Evolutionary conservation across 495 filamentous ascomycete genomes (phyloP), one percentile per base, ranked within the genome.

Genomic region (Neurospora sp.): DNA sequence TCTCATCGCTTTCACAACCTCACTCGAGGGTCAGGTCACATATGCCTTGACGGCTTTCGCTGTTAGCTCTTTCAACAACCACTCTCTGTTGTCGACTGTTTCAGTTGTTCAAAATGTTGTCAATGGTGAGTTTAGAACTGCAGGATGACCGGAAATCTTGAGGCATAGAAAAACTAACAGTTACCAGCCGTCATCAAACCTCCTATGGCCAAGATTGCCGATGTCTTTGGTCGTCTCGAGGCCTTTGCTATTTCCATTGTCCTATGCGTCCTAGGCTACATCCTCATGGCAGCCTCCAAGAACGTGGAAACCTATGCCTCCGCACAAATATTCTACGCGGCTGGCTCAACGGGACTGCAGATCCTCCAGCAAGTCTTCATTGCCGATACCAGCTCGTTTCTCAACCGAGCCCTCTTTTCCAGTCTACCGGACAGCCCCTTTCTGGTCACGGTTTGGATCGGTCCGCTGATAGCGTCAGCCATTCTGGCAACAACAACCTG

Each of bases 351-450:
- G 6, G 87, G 86, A 2, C 81, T 90, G 39, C 87, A 87, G 72
- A 83, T 89, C 70, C 84, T 88, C 44, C 83, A 89, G 73, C 84
- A 88, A 68, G 82, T 91, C 71, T 90, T 91, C 81, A 86, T 90
- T 31, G 89, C 90, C 53, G 90, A 92, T 80, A 89, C 87, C 3
- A 88, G 88, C n/a, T 82, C 80, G n/a, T 79, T 92, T 76, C 79
- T 85, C 8, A 89, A 91, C 80, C 86, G 90, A 72, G 88, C 86
- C 53, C 83, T 91, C 39, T 82, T 88, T 11, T 89, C 87, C 73
- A 90, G 86, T 41, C 88, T 90, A 46, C 83, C 86, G 35, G 84
- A 82, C 48, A 87, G 87, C 6, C 90, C 90, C 2, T 91, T 89
- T 76, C 86, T 91, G 65, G 85, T 86, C 72, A 91, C 89, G 6